Conservation (phyloP, 1,284 basidiomycete species). For the Marasmius fiardii region DNA sequence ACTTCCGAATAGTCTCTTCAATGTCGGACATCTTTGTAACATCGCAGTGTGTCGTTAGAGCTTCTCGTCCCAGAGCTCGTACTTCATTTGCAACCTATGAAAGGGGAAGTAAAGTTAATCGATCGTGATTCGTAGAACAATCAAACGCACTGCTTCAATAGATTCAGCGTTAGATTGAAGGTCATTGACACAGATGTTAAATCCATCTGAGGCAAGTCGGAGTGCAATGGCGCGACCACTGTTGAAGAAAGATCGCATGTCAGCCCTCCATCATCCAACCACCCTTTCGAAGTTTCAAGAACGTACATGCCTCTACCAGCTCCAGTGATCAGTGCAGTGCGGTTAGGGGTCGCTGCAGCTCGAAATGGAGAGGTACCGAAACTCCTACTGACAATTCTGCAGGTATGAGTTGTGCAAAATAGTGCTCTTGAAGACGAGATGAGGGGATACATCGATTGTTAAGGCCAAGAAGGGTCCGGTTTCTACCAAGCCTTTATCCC, state of each 20-base stretch:
- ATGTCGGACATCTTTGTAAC: conserved; percentile 12
- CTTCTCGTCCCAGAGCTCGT: conserved; percentile 9
- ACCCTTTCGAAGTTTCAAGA: background rate
- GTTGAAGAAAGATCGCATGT: background rate
- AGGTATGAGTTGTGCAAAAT: no score
- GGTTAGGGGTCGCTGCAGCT: background rate
- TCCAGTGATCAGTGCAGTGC: conserved; percentile 11
- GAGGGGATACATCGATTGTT: no score
- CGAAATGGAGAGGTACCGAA: background rate
- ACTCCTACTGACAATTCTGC: no score
- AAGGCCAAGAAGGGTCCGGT: no score
- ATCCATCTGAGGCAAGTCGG: conserved; percentile 11
- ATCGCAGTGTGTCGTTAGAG: conserved; percentile 9
- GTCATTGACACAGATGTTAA: conserved; percentile 13
- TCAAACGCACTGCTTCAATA: conserved; percentile 4
- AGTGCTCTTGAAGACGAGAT: no score
- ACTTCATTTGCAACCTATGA: conserved; percentile 12
- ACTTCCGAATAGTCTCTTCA: conserved; percentile 8
- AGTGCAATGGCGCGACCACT: conserved; percentile 13
- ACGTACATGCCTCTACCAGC: conserved; percentile 13
- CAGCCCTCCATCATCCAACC: background rate
- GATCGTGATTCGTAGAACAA: background rate
- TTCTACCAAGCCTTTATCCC: no score
- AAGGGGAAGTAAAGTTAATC: background rate
- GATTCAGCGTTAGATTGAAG: conserved; percentile 5